These are phyloP conservation scores for Arctostaphylos glauca DNA, from an alignment of 148 eudicot species.

Conservation along the genomic window DNA sequence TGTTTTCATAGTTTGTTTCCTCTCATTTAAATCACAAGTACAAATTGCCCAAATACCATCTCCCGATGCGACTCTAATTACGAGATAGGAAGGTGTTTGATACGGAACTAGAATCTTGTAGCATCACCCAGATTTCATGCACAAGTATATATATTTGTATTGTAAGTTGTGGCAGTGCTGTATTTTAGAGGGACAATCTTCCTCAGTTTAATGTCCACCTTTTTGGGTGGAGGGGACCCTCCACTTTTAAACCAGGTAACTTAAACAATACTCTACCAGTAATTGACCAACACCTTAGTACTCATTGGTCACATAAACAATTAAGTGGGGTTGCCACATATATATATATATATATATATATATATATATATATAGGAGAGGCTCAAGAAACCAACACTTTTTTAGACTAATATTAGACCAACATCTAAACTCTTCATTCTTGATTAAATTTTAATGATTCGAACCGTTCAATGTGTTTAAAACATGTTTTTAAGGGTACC, in stretches of 20 bases:
- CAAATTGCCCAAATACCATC: not conserved
- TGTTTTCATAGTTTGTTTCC: not conserved
- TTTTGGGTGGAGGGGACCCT: not conserved
- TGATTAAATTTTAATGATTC: too few relatives aligned
- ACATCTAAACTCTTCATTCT: too few relatives aligned
- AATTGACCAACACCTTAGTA: not conserved
- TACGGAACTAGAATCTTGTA: not conserved
- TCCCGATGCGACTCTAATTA: not conserved
- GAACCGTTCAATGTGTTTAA: too few relatives aligned
- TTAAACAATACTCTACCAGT: not conserved
- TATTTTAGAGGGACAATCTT: constrained; percentile 1
- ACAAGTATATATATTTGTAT: not conserved
- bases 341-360: too few relatives aligned
- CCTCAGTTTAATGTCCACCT: not conserved
- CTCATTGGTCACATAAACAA: not conserved
- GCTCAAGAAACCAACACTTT: too few relatives aligned
- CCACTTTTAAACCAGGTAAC: not conserved
- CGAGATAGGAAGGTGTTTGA: not conserved
- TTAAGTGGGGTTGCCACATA: not conserved
- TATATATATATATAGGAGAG: too few relatives aligned
- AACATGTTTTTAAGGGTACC: too few relatives aligned
- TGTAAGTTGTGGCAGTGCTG: not conserved
- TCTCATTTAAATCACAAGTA: not conserved
- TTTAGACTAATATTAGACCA: too few relatives aligned
- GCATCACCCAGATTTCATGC: not conserved